A percentile compares a stretch with the other conserved stretches of the same genome.
phyloP scores from a whole-genome alignment of 2,329 filamentous ascomycete species.

The Ophiosphaerella korrae region DNA sequence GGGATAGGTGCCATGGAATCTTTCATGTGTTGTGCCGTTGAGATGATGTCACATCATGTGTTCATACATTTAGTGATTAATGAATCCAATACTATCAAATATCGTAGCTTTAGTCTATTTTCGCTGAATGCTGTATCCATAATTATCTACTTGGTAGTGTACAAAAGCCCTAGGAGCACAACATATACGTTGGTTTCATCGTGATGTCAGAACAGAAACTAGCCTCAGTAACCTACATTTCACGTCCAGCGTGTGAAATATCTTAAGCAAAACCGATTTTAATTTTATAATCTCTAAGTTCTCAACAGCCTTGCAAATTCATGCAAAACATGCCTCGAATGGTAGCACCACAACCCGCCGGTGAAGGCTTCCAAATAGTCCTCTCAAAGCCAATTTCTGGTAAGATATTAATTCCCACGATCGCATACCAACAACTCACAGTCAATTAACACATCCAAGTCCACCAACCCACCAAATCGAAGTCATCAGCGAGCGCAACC shows the following conservation, averaged over 20 bases:
- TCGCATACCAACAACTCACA: slow-evolving; percentile 17
- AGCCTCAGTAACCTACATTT: slow-evolving; percentile 3
- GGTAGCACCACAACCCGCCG: slow-evolving; percentile 77
- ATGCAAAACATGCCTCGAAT: slow-evolving; percentile 25
- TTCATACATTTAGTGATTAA: background rate
- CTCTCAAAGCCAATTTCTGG: slow-evolving; percentile 34
- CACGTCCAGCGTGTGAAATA: too few relatives aligned
- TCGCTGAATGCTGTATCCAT: background rate
- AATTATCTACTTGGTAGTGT: background rate
- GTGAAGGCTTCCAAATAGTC: slow-evolving; percentile 71
- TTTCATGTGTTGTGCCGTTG: too few relatives aligned
- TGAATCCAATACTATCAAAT: too few relatives aligned
- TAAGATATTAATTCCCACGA: slow-evolving; percentile 2
- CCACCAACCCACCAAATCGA: slow-evolving; percentile 40
- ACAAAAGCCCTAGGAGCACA: background rate
- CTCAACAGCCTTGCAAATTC: background rate
- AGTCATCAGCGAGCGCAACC: slow-evolving; percentile 50
- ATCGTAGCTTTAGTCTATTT: background rate
- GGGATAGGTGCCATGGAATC: background rate
- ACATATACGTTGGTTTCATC: background rate
- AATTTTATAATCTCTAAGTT: background rate
- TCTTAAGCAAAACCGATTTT: too few relatives aligned
- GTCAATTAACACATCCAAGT: slow-evolving; percentile 14
- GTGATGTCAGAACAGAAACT: slow-evolving; percentile 6
- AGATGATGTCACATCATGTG: slow-evolving; percentile 2